phyloP scores from a whole-genome alignment of 208 protist genomes.

The Leishmania amazonensis region DNA sequence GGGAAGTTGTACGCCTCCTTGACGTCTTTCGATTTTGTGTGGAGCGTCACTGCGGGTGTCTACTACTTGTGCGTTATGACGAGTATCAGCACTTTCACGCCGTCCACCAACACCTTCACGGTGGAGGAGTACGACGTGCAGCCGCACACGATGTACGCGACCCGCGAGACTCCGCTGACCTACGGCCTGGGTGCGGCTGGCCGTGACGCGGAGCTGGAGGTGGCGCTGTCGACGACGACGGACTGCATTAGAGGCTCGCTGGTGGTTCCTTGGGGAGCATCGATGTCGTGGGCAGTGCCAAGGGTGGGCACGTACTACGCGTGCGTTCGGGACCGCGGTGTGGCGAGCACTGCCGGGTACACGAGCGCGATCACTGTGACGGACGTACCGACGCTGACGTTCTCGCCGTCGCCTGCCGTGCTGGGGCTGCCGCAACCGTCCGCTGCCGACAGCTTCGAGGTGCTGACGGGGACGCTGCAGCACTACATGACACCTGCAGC shows the following conservation, averaged over 20 bases:
- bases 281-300: conserved; percentile 12
- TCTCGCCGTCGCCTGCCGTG: conserved; percentile 9
- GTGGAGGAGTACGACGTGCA: conserved; percentile 19
- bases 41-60: background rate
- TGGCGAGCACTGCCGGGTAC: conserved; percentile 3
- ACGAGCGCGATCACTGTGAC: conserved; percentile 34
- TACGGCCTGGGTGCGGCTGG: background rate
- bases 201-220: background rate
- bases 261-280: background rate
- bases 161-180: background rate
- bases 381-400: conserved; percentile 25
- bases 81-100: background rate
- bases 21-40: background rate
- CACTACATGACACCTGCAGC: conserved; percentile 62
- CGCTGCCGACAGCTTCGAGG: conserved; percentile 29
- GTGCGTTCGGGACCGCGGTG: conserved; percentile 28
- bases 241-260: background rate
- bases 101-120: conserved; percentile 3
- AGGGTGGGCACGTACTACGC: conserved; percentile 47
- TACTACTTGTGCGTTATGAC: background rate
- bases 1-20: background rate
- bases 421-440: background rate
- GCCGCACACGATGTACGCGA: conserved; percentile 12
- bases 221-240: conserved; percentile 4
- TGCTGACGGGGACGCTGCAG: conserved; percentile 31